A percentile compares a stretch with the other conserved stretches of the same genome.
Evolutionary conservation across 495 filamentous ascomycete genomes (phyloP).

Genomic region (Lineolata rhizophorae): DNA sequence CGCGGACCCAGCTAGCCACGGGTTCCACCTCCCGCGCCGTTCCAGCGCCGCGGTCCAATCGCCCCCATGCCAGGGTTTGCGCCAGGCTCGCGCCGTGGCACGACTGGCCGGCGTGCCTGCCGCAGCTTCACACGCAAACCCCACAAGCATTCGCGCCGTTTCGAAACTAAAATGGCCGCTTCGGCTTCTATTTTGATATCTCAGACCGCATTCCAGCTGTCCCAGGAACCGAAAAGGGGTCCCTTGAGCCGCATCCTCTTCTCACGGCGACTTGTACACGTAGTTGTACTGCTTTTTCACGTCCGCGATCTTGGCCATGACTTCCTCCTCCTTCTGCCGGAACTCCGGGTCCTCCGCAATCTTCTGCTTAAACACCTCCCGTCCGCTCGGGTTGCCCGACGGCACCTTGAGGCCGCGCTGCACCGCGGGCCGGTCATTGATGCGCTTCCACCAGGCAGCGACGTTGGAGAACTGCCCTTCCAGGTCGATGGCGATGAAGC

Average conservation of each 20-base stretch:
- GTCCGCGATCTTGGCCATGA: slow-evolving; percentile 8
- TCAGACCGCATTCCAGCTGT: too few species aligned
- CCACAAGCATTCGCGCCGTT: too few species aligned
- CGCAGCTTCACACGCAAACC: too few species aligned
- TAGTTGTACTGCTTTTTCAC: slow-evolving; percentile 19
- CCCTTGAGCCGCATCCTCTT: background rate
- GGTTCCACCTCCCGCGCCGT: too few species aligned
- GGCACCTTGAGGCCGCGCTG: slow-evolving; percentile 13
- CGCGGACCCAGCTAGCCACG: too few species aligned
- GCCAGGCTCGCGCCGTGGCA: too few species aligned
- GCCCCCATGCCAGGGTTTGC: too few species aligned
- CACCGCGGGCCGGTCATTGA: slow-evolving; percentile 14
- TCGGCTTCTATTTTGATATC: too few species aligned
- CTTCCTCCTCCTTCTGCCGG: slow-evolving; percentile 10
- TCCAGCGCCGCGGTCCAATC: too few species aligned
- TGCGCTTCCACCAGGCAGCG: slow-evolving; percentile 14
- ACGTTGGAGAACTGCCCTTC: slow-evolving; percentile 16
- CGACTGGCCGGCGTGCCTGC: too few species aligned
- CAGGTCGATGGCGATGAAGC: slow-evolving; percentile 12
- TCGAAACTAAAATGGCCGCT: too few species aligned
- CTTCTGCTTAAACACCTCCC: slow-evolving; percentile 9
- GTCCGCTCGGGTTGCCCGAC: slow-evolving; percentile 5
- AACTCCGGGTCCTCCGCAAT: slow-evolving; percentile 16
- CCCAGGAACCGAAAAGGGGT: too few species aligned
- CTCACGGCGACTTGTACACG: slow-evolving; percentile 11